Base-by-base conservation (phyloP, 129 eudicot species). In the Oenanthe sinensis region DNA sequence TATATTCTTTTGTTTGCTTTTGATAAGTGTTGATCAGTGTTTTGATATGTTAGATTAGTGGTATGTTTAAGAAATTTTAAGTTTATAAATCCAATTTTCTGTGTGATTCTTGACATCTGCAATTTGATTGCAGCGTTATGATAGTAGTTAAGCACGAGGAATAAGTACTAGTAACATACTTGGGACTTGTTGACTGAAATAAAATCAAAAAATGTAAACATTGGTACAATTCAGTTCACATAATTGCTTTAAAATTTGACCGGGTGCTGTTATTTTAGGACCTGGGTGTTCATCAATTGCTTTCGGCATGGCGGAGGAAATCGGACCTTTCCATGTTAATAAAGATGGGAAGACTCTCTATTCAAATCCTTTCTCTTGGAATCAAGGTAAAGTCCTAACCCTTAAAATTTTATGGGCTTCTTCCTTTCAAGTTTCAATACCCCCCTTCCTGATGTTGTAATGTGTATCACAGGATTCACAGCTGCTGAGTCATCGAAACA, bases 241-340 rank as follows among this genome's bases (percentile, higher is more conserved):
- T 75, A 79, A 30, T 2, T 20, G 49, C 45, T 80, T 44, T 72
- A 60, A 74, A 39, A 87, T 52, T 62, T 79, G 24, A 73, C 22
- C 0, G 22, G 1, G 22, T 47, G 30, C 33, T 54, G 70, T 71
- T 42, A 62, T 26, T 79, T 49, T 79, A 95, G 98, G 98, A 75
- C 98, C 98, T 79, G 98, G 98, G 55, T 95, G 98, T 86, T 95
- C 98, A 70, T 92, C 98, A 6, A 84, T 91, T 87, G 98, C 89
- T 47, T 92, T 9, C 82, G 98, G 98, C 28, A 85, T 90, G 85
- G 97, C 91, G 77, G 98, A 95, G 87, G 98, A 95, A 86, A 71
- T 95, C 46, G 98, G 98, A 33, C 98, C 98, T 43, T 95, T 95
- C 75, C 97, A 95, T 79, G 84, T 95, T 30, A 83, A 91, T 80